Evolutionary conservation across 2,329 filamentous ascomycete species (phyloP), one percentile per base, ranked within the genome.

Genomic region (Cucurbitaria berberidis): DNA sequence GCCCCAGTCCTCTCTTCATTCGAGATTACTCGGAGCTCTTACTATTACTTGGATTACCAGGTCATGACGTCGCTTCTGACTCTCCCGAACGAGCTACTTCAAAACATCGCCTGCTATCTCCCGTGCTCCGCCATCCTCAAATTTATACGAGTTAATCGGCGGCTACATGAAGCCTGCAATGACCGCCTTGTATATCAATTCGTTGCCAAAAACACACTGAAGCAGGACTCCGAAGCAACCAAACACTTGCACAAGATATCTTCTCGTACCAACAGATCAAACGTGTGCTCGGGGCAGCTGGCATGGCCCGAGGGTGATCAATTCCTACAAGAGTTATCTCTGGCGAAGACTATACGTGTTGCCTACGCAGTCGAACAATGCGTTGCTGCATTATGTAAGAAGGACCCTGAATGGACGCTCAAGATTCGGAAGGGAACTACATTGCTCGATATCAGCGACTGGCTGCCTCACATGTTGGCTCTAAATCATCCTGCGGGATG

Each of bases 391-490:
- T 18, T 38, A 19, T 15, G 16, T 10, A 7, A 24, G 16, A 24
- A 24, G 2, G 47, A 32, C 19, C 21, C 43, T 27, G 34, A 19
- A 13, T 51, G 47, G 51, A 29, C 45, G 30, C 16, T 53, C 19
- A 18, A 44, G 35, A n/a, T 42, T 41, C 10, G 43, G 13, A 34
- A 46, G n/a, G 26, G 19, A 1, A 26, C 40, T 3, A 43, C 22
- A 6, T 30, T 32, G 5, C 47, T 29, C 9, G 59, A 60, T 16
- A 18, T 67, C 13, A 45, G 43, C 13, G 45, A 60, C 10, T 66
- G 63, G 66, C 50, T 69, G 7, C 65, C 65, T 13, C 64, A 67
- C 8, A 41, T 68, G 22, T 21, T 64, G 7, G 58, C 55, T 22
- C 41, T 64, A 9, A 56, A 56, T n/a, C 57, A 67, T 45, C 59